A percentile compares a stretch with the other conserved stretches of the same genome.
phyloP scores from a whole-genome alignment of 2,329 filamentous ascomycete genomes.

The Penicillium capsulatum region DNA sequence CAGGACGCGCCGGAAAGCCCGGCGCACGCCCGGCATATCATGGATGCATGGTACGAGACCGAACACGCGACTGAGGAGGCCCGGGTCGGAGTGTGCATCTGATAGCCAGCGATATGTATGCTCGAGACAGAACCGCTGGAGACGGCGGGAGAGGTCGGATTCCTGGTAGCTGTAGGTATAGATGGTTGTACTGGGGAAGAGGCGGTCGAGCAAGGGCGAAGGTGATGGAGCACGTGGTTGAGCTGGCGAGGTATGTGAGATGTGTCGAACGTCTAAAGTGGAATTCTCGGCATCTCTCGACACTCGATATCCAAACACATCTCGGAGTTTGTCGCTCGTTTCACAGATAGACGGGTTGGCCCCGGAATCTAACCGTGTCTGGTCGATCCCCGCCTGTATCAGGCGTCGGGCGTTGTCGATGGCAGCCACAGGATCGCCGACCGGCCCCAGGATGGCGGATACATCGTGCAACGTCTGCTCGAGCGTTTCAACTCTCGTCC shows the following conservation, averaged over 20 bases:
- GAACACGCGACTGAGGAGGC: conserved; percentile 20
- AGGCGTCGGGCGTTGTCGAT: conserved; percentile 10
- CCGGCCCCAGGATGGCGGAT: conserved; percentile 9
- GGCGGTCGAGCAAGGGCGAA: conserved; percentile 19
- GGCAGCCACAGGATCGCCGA: not conserved
- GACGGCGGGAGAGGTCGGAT: conserved; percentile 64
- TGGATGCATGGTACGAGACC: conserved; percentile 26
- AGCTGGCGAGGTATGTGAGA: not conserved
- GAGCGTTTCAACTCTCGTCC: conserved; percentile 66
- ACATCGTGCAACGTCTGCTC: conserved; percentile 43
- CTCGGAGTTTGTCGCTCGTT: not conserved
- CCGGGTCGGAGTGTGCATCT: conserved; percentile 18
- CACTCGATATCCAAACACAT: conserved; percentile 17
- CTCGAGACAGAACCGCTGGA: conserved; percentile 66
- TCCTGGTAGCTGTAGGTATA: conserved; percentile 63
- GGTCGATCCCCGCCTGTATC: conserved; percentile 17
- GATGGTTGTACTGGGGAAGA: conserved; percentile 21
- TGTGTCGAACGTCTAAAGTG: not conserved
- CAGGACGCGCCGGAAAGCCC: conserved; percentile 12
- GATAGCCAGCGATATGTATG: conserved; percentile 57
- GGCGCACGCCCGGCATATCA: conserved; percentile 18
- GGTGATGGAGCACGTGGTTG: conserved; percentile 12
- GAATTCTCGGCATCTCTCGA: not conserved
- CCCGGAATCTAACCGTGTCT: not conserved
- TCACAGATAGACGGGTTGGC: not conserved